These are phyloP conservation scores for Neoboletus magnificus DNA, from an alignment of 768 basidiomycete genomes.

Conservation along the genomic window DNA sequence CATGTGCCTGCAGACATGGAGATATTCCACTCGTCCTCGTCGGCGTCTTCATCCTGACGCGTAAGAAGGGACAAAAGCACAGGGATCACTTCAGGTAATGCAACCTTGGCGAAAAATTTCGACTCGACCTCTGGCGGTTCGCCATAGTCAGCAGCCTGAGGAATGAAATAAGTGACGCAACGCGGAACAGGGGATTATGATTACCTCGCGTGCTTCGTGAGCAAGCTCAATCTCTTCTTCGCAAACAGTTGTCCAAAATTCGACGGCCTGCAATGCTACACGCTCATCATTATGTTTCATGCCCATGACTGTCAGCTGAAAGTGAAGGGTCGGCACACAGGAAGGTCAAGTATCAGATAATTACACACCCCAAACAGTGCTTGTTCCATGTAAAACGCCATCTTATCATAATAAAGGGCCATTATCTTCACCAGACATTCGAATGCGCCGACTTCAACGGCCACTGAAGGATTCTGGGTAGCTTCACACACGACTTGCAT, in stretches of 20 bases:
- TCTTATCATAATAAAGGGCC: conserved; percentile 98
- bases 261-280: conserved; percentile 93
- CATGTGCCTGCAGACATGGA: conserved; percentile 97
- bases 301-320: conserved; percentile 90
- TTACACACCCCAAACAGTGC: conserved; percentile 89
- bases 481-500: conserved; percentile 99
- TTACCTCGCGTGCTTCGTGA: conserved; percentile 86
- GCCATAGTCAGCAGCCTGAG: conserved; percentile 83
- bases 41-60: conserved; percentile 93
- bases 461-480: conserved; percentile 75
- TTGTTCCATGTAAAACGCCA: conserved; percentile 99
- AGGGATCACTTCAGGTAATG: conserved; percentile 91
- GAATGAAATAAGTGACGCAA: conserved; percentile 7
- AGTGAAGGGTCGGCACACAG: conserved; percentile 11
- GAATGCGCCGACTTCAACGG: conserved; percentile 94
- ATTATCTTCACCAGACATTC: conserved; percentile 96
- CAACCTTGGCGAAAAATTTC: conserved; percentile 90
- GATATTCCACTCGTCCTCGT: conserved; percentile 98
- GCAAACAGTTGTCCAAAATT: conserved; percentile 99
- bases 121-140: conserved; percentile 84
- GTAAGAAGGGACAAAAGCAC: conserved; percentile 86
- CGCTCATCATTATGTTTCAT: conserved; percentile 93
- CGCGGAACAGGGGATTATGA: conserved; percentile 9
- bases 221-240: conserved; percentile 95
- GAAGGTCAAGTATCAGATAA: conserved; percentile 4